Evolutionary conservation across 1,284 basidiomycete species (phyloP).

Genomic region (Austropuccinia psidii): DNA sequence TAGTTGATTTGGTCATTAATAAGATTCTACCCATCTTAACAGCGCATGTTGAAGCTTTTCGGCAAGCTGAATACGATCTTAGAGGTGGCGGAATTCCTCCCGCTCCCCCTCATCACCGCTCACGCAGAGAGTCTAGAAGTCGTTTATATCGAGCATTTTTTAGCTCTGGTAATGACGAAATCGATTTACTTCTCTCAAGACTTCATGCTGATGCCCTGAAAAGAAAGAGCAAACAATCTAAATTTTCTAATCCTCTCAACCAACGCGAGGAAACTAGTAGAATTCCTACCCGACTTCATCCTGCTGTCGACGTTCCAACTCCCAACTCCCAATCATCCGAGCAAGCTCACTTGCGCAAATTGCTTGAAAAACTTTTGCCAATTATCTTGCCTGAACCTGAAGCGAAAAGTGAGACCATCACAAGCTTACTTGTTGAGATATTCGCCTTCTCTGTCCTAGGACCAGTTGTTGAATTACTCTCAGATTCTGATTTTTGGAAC

Average conservation of each 20-base stretch:
- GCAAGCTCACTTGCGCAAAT: constrained; percentile 67
- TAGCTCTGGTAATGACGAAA: constrained; percentile 56
- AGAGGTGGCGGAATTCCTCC: constrained; percentile 50
- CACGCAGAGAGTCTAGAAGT: constrained; percentile 66
- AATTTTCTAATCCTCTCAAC: not conserved
- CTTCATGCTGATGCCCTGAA: constrained; percentile 33
- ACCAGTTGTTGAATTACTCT: constrained; percentile 81
- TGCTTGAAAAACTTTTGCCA: constrained; percentile 65
- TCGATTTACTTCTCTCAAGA: constrained; percentile 67
- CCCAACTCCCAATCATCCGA: constrained; percentile 80
- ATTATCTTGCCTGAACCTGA: constrained; percentile 68
- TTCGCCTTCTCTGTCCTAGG: constrained; percentile 70
- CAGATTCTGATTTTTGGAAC: constrained; percentile 96
- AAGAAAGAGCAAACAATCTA: not conserved
- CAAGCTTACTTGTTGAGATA: constrained; percentile 70
- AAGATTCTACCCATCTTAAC: constrained; percentile 79
- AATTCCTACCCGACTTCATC: constrained; percentile 52
- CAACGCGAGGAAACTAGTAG: constrained; percentile 51
- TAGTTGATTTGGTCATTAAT: constrained; percentile 68
- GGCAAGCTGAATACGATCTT: constrained; percentile 49
- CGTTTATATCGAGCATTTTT: constrained; percentile 51
- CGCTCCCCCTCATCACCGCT: constrained; percentile 67
- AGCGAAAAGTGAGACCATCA: constrained; percentile 61
- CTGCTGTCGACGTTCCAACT: constrained; percentile 72
- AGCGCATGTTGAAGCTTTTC: constrained; percentile 76